These are phyloP conservation scores for Eucommia ulmoides DNA, from an alignment of 257 asterid genomes.

Conservation along the genomic window DNA sequence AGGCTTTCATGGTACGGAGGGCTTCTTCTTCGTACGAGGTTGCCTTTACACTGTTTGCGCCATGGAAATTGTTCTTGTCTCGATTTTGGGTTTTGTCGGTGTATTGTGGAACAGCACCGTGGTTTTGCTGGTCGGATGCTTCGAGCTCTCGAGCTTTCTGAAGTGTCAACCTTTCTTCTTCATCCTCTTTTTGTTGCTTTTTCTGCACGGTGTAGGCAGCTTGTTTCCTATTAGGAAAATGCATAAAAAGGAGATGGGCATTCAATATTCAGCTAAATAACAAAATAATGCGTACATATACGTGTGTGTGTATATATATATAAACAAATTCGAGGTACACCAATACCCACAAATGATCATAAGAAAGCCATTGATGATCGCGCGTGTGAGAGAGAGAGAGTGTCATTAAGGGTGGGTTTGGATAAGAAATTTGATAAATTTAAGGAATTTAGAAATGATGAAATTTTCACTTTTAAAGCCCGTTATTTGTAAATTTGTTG, in stretches of 20 bases:
- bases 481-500: too few relatives aligned
- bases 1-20: constrained; percentile 90
- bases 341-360: neutral
- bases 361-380: neutral
- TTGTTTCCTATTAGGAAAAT: constrained; percentile 43
- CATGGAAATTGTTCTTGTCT: constrained; percentile 81
- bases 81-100: constrained; percentile 47
- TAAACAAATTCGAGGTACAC: neutral
- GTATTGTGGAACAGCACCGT: constrained; percentile 83
- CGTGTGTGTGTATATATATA: neutral
- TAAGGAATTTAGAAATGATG: too few relatives aligned
- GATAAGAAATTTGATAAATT: too few relatives aligned
- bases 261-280: neutral
- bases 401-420: too few relatives aligned
- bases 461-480: too few relatives aligned
- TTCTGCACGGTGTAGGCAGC: constrained; percentile 49
- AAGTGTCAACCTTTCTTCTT: constrained; percentile 45
- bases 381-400: neutral
- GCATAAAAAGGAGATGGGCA: neutral
- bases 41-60: constrained; percentile 88
- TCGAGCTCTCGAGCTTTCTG: constrained; percentile 74
- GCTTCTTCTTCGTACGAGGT: constrained; percentile 95
- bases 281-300: neutral
- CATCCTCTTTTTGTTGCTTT: constrained; percentile 69
- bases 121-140: constrained; percentile 87